Evolutionary conservation across 257 asterid species (phyloP), one percentile per base, ranked within the genome.

Genomic region (Rehmannia glutinosa): DNA sequence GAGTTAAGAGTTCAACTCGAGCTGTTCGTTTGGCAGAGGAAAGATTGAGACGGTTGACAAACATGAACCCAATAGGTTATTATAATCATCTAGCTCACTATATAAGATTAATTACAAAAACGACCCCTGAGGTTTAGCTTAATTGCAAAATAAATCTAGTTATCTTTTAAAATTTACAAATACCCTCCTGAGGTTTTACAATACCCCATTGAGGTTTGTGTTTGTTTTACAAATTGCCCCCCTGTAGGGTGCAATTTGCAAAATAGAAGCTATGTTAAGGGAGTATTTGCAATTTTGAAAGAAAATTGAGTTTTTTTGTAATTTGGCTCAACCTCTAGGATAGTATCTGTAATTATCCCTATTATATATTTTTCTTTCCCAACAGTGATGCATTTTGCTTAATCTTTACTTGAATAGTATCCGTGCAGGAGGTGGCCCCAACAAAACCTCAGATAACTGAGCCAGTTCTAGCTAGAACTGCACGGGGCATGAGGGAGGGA

Each of bases 11-110:
- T 54, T 89, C 98, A 28, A 92, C 95, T 73, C 91, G 87, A 59
- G 90, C 87, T 72, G 93, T 87, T 57, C 91, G 89, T 35, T 12
- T 77, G 71, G 96, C 90, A 17, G 98, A 86, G 76, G 97, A 92
- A 73, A 87, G 86, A 71, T 61, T 89, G 76, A 84, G 87, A 21
- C 74, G 66, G 74, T 73, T 89, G 73, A 78, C 94, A 62, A 89
- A 75, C 78, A 76, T 19, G 79, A 59, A 73, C 49, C 86, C 84
- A 65, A 64, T 79, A 87, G 96, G 97, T 92, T 84, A 78, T 3
- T 69, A 49, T 33, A 21, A 49, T 49, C 47, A 53, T 67, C 49
- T 33, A 46, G 15, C 21, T 41, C 33, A 10, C 63, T 50, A 10
- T 28, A 43, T 41, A 41, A 8, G 17, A 20, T 2, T 3, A 13